Evolutionary conservation across 2,329 filamentous ascomycete species (phyloP), one percentile per base, ranked within the genome.

Genomic region (Aureobasidium melanogenum): DNA sequence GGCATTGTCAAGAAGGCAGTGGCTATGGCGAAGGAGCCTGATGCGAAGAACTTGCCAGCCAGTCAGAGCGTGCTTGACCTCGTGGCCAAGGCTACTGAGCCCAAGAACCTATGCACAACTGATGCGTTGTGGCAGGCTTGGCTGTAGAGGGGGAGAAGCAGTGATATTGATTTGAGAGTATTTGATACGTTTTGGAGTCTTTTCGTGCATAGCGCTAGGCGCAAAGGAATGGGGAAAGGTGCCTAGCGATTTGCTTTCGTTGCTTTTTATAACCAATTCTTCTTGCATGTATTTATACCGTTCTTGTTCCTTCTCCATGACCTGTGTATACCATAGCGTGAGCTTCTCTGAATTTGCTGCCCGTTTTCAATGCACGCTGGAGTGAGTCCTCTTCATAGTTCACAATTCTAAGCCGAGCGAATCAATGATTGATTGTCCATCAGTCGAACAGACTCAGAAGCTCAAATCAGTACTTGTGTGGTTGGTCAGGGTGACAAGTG

Each of bases 61-160:
- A 96, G 96, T 74, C 94, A 99, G 80, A 97, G 93, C 43, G 91
- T 96, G 32, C 93, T 99, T 70, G 94, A 99, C 75, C 77, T 95
- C 64, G 88, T 99, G 64, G 89, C 89, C n/a, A 88, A 88, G 77
- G 91, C 93, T 1, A 92, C 96, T 17, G 95, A 96, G 75, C 94
- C 94, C 1, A 86, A 89, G 77, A 91, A 94, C 73, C 74, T 99
- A 75, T 87, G 88, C 47, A 84, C 89, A 74, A 92, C 89, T 70
- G 94, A 99, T 79, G 86, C 92, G 62, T 77, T 99, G 68, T 99
- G 94, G 91, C 97, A 97, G 93, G 88, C 91, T 26, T 99, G 96
- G 78, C 78, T 97, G 80, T 64, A 43, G 28, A 58, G 34, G 32
- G 39, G 36, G 22, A 19, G 43, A 19, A 19, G 14, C 12, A 22